phyloP scores from a whole-genome alignment of 192 early-diverging fungal species.

The Mortierella antarctica region DNA sequence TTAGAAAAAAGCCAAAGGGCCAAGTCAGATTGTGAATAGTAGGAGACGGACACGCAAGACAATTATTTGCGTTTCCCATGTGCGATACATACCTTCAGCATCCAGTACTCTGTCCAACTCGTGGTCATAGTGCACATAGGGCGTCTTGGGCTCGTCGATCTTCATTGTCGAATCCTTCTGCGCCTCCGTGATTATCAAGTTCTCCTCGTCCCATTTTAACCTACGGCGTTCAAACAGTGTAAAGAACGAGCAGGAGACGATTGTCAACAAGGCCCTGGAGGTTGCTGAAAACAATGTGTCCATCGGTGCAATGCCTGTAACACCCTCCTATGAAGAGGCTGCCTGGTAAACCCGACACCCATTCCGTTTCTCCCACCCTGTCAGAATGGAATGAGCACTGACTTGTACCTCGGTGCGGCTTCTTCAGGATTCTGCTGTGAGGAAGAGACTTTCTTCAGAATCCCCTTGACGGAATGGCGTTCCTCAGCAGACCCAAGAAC shows the following conservation, averaged over 20 bases:
- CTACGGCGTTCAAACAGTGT: slow-evolving; percentile 46
- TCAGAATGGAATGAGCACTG: background rate
- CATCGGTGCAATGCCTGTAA: no score
- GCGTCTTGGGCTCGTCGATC: slow-evolving; percentile 96
- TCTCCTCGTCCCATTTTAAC: slow-evolving; percentile 96
- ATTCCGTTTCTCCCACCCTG: no score
- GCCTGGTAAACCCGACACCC: background rate
- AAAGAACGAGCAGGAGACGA: background rate
- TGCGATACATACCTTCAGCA: slow-evolving; percentile 53
- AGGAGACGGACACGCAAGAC: background rate
- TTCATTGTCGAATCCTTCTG: slow-evolving; percentile 96
- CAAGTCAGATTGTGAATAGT: background rate
- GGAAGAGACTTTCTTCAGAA: slow-evolving; percentile 26
- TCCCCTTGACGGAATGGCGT: slow-evolving; percentile 28
- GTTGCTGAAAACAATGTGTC: background rate
- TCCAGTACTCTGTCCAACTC: slow-evolving; percentile 79
- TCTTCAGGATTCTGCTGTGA: slow-evolving; percentile 9
- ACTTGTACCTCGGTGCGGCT: slow-evolving; percentile 26
- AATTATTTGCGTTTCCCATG: background rate
- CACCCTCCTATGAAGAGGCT: background rate
- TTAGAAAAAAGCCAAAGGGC: slow-evolving; percentile 1
- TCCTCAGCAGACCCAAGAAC: slow-evolving; percentile 10
- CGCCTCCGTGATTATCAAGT: slow-evolving; percentile 87
- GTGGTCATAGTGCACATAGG: slow-evolving; percentile 90
- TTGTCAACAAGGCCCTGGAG: background rate